These are phyloP conservation scores for Sugiyamaella chiloensis DNA, from an alignment of 805 yeast genomes.

Conservation along the genomic window DNA sequence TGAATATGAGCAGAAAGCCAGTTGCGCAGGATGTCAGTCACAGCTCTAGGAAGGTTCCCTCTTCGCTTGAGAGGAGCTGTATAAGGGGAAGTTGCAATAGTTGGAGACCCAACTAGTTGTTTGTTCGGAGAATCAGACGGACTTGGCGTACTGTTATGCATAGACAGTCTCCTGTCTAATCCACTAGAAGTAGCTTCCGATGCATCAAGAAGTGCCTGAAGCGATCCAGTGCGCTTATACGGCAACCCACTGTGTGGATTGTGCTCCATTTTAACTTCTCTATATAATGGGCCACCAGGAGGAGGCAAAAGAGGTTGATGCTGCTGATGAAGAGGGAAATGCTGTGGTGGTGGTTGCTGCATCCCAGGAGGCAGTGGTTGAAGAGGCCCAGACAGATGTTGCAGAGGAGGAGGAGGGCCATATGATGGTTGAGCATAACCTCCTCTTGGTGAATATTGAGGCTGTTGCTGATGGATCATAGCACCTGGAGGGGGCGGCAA, in stretches of 20 bases:
- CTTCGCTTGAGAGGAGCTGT: conserved; percentile 39
- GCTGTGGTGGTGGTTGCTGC: background rate
- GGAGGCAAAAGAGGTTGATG: background rate
- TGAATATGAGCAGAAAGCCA: conserved; percentile 75
- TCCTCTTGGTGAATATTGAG: conserved; percentile 1
- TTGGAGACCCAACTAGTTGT: conserved; percentile 2
- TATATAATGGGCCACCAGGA: background rate
- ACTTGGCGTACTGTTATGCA: conserved; percentile 5
- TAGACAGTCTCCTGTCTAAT: background rate
- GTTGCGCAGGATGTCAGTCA: conserved; percentile 64
- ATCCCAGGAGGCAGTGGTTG: background rate
- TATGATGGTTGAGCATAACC: background rate
- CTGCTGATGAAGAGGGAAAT: background rate
- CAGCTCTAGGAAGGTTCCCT: conserved; percentile 74
- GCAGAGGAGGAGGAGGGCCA: conserved; percentile 1
- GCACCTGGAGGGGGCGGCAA: background rate
- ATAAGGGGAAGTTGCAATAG: conserved; percentile 12
- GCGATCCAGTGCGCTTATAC: background rate
- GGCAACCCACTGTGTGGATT: background rate
- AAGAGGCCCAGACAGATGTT: conserved; percentile 1
- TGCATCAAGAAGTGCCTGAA: conserved; percentile 7
- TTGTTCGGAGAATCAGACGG: conserved; percentile 7
- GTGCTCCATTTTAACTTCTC: background rate
- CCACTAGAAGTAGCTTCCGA: background rate
- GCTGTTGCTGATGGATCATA: background rate